phyloP scores from a whole-genome alignment of 192 early-diverging fungal genomes.

The Linnemannia exigua region DNA sequence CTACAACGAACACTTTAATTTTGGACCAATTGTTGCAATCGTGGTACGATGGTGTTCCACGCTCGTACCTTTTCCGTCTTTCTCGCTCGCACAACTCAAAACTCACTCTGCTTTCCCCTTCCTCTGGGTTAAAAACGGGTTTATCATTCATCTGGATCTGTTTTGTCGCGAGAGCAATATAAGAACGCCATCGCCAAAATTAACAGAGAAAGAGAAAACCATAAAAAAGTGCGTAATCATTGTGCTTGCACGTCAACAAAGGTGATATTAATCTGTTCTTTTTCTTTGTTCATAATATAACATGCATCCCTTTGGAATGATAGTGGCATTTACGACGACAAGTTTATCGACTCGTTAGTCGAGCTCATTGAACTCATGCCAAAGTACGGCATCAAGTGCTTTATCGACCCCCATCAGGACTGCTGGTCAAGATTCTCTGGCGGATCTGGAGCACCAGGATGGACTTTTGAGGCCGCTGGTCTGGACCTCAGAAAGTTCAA shows the following conservation, averaged over 20 bases:
- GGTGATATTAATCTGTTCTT: neutral
- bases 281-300: slow-evolving; percentile 3
- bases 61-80: neutral
- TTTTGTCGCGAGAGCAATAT: slow-evolving; percentile 2
- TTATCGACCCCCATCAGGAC: slow-evolving; percentile 93
- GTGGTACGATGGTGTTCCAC: neutral
- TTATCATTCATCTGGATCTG: slow-evolving; percentile 10
- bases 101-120: neutral
- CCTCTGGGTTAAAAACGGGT: slow-evolving; percentile 4
- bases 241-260: neutral
- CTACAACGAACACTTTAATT: neutral
- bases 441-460: slow-evolving; percentile 87
- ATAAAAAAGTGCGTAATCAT: neutral
- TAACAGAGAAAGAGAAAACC: neutral
- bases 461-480: slow-evolving; percentile 89
- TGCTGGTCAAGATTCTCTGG: slow-evolving; percentile 85
- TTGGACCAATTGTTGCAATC: slow-evolving; percentile 11
- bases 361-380: slow-evolving; percentile 74
- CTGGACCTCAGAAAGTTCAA: slow-evolving; percentile 82
- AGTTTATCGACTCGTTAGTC: slow-evolving; percentile 83
- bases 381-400: slow-evolving; percentile 84
- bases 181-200: neutral
- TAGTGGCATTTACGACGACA: slow-evolving; percentile 84
- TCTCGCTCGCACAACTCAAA: neutral
- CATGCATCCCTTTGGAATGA: neutral